phyloP scores from a whole-genome alignment of 805 yeast genomes.

The Wickerhamiella kurtzmanii region DNA sequence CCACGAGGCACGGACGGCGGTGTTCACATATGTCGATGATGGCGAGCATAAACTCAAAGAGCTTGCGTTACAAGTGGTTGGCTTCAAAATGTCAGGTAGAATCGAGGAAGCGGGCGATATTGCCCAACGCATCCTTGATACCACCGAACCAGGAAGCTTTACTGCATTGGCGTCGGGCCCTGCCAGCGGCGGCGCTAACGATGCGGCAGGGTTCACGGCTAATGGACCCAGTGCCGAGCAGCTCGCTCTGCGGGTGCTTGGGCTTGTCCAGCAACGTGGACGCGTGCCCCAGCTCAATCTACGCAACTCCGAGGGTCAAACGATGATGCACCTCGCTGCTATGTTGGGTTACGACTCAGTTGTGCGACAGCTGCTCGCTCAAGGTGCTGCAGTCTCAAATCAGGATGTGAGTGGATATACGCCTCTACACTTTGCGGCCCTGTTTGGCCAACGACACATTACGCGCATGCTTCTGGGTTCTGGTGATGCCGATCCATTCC shows the following conservation, averaged over 20 bases:
- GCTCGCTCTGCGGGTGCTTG: conserved; percentile 19
- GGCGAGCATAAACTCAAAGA: conserved; percentile 91
- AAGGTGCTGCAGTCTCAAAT: conserved; percentile 43
- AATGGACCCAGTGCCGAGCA: conserved; percentile 16
- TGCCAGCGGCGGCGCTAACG: background rate
- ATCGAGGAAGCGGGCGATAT: conserved; percentile 89
- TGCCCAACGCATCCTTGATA: conserved; percentile 65
- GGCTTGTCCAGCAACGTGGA: conserved; percentile 22
- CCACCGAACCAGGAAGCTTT: background rate
- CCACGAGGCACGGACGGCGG: conserved; percentile 27
- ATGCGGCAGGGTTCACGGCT: background rate
- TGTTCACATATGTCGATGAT: conserved; percentile 88
- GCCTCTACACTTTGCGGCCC: conserved; percentile 76
- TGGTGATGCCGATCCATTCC: conserved; percentile 21
- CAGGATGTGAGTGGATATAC: conserved; percentile 73
- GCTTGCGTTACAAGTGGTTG: conserved; percentile 89
- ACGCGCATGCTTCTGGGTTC: conserved; percentile 16
- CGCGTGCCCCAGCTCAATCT: conserved; percentile 59
- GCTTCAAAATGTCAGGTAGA: conserved; percentile 90
- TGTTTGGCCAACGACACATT: conserved; percentile 54
- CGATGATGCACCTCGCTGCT: conserved; percentile 75
- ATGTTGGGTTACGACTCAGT: conserved; percentile 56
- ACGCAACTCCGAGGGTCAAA: conserved; percentile 72
- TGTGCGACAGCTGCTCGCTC: conserved; percentile 47
- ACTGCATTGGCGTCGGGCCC: background rate